phyloP scores from a whole-genome alignment of 495 filamentous ascomycete genomes.

The Astrothelium macrocarpum region DNA sequence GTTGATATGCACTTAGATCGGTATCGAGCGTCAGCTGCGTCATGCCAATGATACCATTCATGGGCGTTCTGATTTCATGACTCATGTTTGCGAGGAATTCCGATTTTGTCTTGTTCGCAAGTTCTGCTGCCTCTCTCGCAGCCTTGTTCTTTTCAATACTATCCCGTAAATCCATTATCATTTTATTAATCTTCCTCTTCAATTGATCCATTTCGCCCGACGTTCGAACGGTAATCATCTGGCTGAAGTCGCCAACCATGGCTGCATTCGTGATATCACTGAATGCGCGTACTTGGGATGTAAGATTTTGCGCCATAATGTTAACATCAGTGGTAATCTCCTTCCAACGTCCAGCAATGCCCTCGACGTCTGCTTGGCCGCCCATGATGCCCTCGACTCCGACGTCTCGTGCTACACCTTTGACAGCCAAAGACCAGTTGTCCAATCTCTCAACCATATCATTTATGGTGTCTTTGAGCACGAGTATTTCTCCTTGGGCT shows the following conservation, averaged over 20 bases:
- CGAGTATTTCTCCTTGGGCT: slow-evolving; percentile 88
- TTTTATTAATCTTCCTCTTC: slow-evolving; percentile 98
- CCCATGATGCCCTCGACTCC: slow-evolving; percentile 99
- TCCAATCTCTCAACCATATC: slow-evolving; percentile 97
- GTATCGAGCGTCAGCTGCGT: slow-evolving; percentile 95
- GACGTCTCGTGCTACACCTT: slow-evolving; percentile 92
- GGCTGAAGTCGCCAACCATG: slow-evolving; percentile 92
- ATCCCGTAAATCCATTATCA: slow-evolving; percentile 92
- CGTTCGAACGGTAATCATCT: slow-evolving; percentile 94
- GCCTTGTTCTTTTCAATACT: slow-evolving; percentile 97
- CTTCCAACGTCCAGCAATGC: slow-evolving; percentile 91
- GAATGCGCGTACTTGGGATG: slow-evolving; percentile 94
- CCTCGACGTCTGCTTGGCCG: slow-evolving; percentile 90
- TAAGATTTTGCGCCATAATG: slow-evolving; percentile 97
- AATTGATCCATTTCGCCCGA: slow-evolving; percentile 99
- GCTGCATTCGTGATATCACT: slow-evolving; percentile 96
- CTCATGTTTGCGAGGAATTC: slow-evolving; percentile 99
- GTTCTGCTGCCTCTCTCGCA: slow-evolving; percentile 88
- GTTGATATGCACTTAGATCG: slow-evolving; percentile 85
- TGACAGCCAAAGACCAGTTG: slow-evolving; percentile 93
- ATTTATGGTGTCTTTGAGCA: slow-evolving; percentile 95
- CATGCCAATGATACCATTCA: slow-evolving; percentile 85
- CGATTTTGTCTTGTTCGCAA: slow-evolving; percentile 97
- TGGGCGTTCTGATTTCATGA: slow-evolving; percentile 96
- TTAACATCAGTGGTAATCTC: slow-evolving; percentile 98